These are phyloP conservation scores for Aspergillus hortae DNA, from an alignment of 2,329 filamentous ascomycete species.

Conservation along the genomic window DNA sequence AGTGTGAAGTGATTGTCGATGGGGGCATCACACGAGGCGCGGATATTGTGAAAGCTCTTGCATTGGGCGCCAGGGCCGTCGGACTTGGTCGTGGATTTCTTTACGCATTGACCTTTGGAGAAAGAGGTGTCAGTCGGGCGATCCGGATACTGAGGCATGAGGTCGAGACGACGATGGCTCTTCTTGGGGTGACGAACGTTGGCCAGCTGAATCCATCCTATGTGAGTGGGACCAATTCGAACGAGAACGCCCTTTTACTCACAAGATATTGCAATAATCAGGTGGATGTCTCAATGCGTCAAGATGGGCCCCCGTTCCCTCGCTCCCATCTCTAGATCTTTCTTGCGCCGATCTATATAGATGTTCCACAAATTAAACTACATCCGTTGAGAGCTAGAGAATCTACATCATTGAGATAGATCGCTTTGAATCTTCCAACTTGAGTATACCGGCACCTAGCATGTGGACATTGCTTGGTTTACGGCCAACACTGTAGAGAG, in stretches of 20 bases:
- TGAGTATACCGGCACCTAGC: no score
- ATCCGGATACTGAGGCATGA: conserved; percentile 6
- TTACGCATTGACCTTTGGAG: not conserved
- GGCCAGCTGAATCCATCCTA: conserved; percentile 3
- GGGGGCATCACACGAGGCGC: conserved; percentile 4
- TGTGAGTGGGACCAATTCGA: not conserved
- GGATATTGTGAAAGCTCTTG: conserved; percentile 6
- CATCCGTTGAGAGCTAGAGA: no score
- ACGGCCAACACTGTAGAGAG: no score
- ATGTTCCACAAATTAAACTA: no score
- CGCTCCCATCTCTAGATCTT: no score
- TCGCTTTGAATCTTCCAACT: no score
- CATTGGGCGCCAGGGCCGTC: conserved; percentile 3
- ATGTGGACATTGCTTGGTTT: no score
- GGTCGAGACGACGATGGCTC: conserved; percentile 6
- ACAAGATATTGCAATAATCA: no score
- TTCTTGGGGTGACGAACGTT: conserved; percentile 2
- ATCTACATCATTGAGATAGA: no score
- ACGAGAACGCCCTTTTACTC: not conserved
- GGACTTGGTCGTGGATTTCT: conserved; percentile 5
- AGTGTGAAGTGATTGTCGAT: conserved; percentile 5
- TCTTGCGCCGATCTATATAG: no score
- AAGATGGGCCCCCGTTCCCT: no score
- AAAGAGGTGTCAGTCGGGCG: conserved; percentile 1
- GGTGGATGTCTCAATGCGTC: no score